These are phyloP conservation scores for Carallia brachiata DNA, from an alignment of 345 rosid genomes.

Conservation along the genomic window DNA sequence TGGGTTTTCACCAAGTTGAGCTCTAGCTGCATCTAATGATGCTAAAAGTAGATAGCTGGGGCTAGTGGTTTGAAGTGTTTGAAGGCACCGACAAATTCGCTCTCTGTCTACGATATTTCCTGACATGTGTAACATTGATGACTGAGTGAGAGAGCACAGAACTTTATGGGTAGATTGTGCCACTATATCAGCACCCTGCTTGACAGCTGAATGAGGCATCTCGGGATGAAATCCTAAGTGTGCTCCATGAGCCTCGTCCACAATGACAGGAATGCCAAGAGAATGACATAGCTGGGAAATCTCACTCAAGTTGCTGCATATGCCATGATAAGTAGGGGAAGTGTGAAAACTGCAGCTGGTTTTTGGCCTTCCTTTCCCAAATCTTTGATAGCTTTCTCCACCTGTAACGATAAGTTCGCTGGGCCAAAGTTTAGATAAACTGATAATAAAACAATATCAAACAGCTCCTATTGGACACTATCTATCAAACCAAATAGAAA, in stretches of 20 bases:
- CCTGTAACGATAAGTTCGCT: slow-evolving; percentile 27
- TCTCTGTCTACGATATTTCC: slow-evolving; percentile 47
- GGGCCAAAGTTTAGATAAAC: too few relatives aligned
- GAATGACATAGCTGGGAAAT: slow-evolving; percentile 48
- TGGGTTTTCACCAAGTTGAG: slow-evolving; percentile 48
- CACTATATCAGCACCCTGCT: slow-evolving; percentile 29
- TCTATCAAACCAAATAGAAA: too few relatives aligned
- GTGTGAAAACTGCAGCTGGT: slow-evolving; percentile 56
- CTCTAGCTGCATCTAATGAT: slow-evolving; percentile 64
- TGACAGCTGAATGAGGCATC: slow-evolving; percentile 25
- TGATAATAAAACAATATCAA: too few relatives aligned
- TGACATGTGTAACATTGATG: slow-evolving; percentile 60
- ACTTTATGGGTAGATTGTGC: slow-evolving; percentile 35
- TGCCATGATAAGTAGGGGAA: slow-evolving; percentile 65
- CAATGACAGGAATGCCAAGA: slow-evolving; percentile 45
- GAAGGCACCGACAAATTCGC: slow-evolving; percentile 47
- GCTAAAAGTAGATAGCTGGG: slow-evolving; percentile 57
- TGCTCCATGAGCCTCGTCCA: slow-evolving; percentile 67
- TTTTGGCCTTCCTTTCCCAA: slow-evolving; percentile 43
- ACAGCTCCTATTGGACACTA: too few relatives aligned
- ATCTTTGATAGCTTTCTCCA: slow-evolving; percentile 46
- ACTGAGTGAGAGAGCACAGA: slow-evolving; percentile 50
- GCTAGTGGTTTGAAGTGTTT: slow-evolving; percentile 53
- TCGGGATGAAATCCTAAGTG: slow-evolving; percentile 28
- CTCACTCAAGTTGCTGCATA: slow-evolving; percentile 51